Base-by-base conservation (phyloP, 768 basidiomycete species). In the Boletus reticulatus region DNA sequence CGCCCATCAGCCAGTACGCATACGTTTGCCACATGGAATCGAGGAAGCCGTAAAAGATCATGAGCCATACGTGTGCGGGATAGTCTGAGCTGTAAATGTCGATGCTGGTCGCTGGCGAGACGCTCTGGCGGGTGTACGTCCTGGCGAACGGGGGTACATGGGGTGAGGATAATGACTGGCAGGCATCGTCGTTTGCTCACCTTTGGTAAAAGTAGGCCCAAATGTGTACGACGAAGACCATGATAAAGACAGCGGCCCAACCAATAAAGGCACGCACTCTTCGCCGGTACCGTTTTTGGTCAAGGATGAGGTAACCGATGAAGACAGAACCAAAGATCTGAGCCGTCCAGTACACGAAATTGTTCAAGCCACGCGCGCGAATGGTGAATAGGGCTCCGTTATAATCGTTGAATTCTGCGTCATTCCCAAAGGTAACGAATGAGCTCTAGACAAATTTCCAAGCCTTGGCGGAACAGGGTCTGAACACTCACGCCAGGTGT, bases 1-100 rank as follows among this genome's bases (percentile, higher is more conserved):
- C 87, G 31, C 92, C 91, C 82, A 90, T 88, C 62, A 89, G 78
- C 88, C 88, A 91, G 69, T 92, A 91, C 4, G 84, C 84, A 0
- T 83, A 84, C 4, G 87, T 90, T 67, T 93, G 92, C 89, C 89
- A 93, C 83, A 90, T 86, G 1, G 90, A 78, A 56, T 94, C 92
- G 48, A 92, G 78, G 4, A 92, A 60, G n/a, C 89, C 87, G 63
- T 81, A 89, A 68, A 84, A 81, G 53, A 89, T 80, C 72, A 85
- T 89, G 19, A 93, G 72, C 72, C 79, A 79, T 16, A 88, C 73
- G 55, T 78, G 78, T 32, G 77, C 80, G 4, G 79, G 72, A 66
- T 89, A 93, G 2, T 71, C 71, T 0, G 64, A 58, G 61, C 85
- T 82, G 52, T 73, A 72, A 36, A 89, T 82, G 63, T 91, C 88